Percentiles rank a stretch among this genome's conserved stretches.
Evolutionary conservation across 1,139 yeast genomes (phyloP).

Genomic region (Kurtzmaniella quercitrusa): DNA sequence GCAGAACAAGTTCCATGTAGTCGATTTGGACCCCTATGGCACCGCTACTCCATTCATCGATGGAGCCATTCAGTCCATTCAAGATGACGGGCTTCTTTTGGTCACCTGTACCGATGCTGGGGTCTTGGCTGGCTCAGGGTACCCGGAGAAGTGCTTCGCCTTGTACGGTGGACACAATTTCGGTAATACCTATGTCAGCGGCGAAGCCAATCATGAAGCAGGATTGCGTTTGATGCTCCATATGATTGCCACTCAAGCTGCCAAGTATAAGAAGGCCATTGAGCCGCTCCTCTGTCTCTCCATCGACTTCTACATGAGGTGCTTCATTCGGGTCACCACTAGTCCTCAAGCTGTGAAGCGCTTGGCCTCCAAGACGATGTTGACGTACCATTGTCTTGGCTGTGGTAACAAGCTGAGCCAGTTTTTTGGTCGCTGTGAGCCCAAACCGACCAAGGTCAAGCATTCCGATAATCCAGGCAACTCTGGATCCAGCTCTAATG

Average conservation of each 20-base stretch:
- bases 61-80: conserved; percentile 76
- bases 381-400: conserved; percentile 81
- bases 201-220: conserved; percentile 88
- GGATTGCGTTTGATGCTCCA: conserved; percentile 82
- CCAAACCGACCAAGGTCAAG: conserved; percentile 11
- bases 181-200: conserved; percentile 73
- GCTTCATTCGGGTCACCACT: conserved; percentile 70
- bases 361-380: conserved; percentile 67
- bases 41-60: conserved; percentile 95
- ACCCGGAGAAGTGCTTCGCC: conserved; percentile 95
- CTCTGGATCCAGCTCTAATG: conserved; percentile 13
- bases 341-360: conserved; percentile 81
- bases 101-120: conserved; percentile 97
- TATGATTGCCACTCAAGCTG: conserved; percentile 77
- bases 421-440: conserved; percentile 61
- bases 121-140: conserved; percentile 91
- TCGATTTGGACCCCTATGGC: conserved; percentile 96
- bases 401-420: conserved; percentile 75
- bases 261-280: conserved; percentile 78
- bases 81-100: conserved; percentile 76
- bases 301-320: conserved; percentile 87
- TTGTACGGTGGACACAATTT: conserved; percentile 70
- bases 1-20: conserved; percentile 63
- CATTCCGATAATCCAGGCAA: not conserved
- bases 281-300: conserved; percentile 84